A percentile compares a stretch with the other conserved stretches of the same genome.
phyloP scores from a whole-genome alignment of 768 basidiomycete genomes.

The Pisolithus tinctorius region DNA sequence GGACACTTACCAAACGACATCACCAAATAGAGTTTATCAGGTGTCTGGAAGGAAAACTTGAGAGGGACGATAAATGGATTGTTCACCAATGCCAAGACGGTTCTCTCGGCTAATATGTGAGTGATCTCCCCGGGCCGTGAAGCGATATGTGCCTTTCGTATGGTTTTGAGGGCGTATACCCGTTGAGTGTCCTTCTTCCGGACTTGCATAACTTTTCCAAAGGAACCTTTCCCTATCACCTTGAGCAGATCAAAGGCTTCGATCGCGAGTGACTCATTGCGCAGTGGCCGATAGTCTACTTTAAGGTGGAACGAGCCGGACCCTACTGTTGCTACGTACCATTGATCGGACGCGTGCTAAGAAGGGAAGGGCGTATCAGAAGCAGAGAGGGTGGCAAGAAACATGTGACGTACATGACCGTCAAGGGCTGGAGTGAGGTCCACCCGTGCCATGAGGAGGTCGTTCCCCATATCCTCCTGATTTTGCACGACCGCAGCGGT shows the following conservation, averaged over 20 bases:
- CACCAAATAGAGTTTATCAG: slow-evolving; percentile 94
- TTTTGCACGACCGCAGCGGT: slow-evolving; percentile 66
- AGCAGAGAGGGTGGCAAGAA: slow-evolving; percentile 1
- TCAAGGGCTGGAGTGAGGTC: slow-evolving; percentile 84
- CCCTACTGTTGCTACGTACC: slow-evolving; percentile 80
- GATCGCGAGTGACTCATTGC: slow-evolving; percentile 83
- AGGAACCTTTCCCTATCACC: slow-evolving; percentile 96
- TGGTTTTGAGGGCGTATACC: slow-evolving; percentile 97
- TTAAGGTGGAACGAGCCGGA: slow-evolving; percentile 93
- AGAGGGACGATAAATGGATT: slow-evolving; percentile 99
- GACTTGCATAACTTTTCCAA: slow-evolving; percentile 99
- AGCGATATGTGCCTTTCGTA: slow-evolving; percentile 96
- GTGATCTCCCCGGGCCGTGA: slow-evolving; percentile 95
- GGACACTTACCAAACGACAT: slow-evolving; percentile 80
- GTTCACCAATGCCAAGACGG: slow-evolving; percentile 93
- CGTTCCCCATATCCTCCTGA: slow-evolving; percentile 95
- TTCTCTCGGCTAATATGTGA: slow-evolving; percentile 95
- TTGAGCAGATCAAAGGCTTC: slow-evolving; percentile 95
- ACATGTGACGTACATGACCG: slow-evolving; percentile 48
- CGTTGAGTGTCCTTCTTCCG: slow-evolving; percentile 97
- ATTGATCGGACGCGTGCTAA: slow-evolving; percentile 83
- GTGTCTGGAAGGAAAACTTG: slow-evolving; percentile 98
- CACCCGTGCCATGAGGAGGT: slow-evolving; percentile 87
- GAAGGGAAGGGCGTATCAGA: slow-evolving; percentile 5
- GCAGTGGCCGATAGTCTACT: slow-evolving; percentile 85